Evolutionary conservation across 768 basidiomycete genomes (phyloP), one percentile per base, ranked within the genome.

Genomic region (Pisolithus microcarpus): DNA sequence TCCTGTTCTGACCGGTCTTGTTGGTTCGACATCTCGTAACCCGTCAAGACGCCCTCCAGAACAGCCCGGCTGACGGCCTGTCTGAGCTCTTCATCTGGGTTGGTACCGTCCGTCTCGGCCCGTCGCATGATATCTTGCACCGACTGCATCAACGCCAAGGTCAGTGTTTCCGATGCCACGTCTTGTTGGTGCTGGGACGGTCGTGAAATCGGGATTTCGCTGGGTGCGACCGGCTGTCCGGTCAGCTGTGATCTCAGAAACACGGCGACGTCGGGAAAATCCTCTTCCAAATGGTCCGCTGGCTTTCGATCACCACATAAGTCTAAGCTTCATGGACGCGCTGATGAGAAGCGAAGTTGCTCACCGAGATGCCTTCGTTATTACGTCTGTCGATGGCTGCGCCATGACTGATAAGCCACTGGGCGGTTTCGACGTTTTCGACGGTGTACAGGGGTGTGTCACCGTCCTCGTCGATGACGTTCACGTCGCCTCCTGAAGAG

Each of bases 361-460:
- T 42, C 62, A 94, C 92, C 28, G 86, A 85, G 46, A 89, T 61
- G 16, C 87, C 90, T 55, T 90, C 82, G 47, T 67, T 63, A 65
- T 96, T 95, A 54, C 70, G 73, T 56, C 74, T 69, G 60, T 79
- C 72, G 24, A 84, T 65, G 45, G 70, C 64, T 5, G 92, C 91
- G 16, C 92, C 92, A 54, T 85, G 80, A 50, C 86, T 75, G 58
- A 95, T 72, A 54, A 96, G 80, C 67, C 76, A 91, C 13, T 73
- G 75, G 2, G 93, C 92, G 0, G 86, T 87, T 52, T 84, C 78
- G 38, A 88, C 60, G 63, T 81, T 79, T 69, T 96, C 93, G 43
- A 91, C 91, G 23, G 88, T 88, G 73, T 88, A 95, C 16, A 96
- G 72, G 9, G 93, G 93, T 9, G 92, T 95, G 65, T 96, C 93